Evolutionary conservation across 2,329 filamentous ascomycete species (phyloP), one percentile per base, ranked within the genome.

Genomic region (Lizonia empirigonia): DNA sequence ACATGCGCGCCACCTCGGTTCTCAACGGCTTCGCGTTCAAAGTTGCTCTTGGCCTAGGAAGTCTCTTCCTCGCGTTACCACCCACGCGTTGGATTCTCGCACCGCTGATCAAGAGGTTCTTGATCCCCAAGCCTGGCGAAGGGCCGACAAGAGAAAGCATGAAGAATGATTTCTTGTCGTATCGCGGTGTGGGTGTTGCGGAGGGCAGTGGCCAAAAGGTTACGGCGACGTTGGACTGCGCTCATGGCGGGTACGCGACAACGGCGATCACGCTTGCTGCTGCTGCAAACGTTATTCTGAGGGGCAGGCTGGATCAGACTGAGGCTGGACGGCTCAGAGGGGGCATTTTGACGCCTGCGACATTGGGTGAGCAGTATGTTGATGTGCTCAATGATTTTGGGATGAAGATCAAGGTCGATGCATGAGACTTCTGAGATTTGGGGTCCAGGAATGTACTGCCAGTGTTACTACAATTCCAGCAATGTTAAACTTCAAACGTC

Each of bases 291-390:
- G 84, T 85, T 0, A 76, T 92, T 24, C 74, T 91, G 13, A 78
- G 87, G 50, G 85, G 88, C 30, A 79, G 65, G 23, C 44, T 73
- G 3, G 61, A 71, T 16, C 68, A 85, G 12, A 74, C 83, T 2
- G 65, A 74, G 29, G 79, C 78, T 8, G 76, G 79, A 38, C 71
- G 79, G 27, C 74, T 90, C 10, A 78, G 78, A 1, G 88, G 88
- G 15, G 89, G 88, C 2, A 75, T 90, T 19, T 83, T 89, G 55
- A 92, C 89, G 1, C 85, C 89, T 0, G 86, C 88, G 0, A 88
- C 83, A 45, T 74, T 92, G 2, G 89, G 89, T 1, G 84, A 87
- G 59, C 75, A 78, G 8, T 88, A 84, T 64, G 76, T 91, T 52
- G 83, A 90, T 63, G 78, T 86, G 12, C 63, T 90, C 32, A 75